Conservation (phyloP, 2,329 filamentous ascomycete species). For the Trichoderma harzianum region DNA sequence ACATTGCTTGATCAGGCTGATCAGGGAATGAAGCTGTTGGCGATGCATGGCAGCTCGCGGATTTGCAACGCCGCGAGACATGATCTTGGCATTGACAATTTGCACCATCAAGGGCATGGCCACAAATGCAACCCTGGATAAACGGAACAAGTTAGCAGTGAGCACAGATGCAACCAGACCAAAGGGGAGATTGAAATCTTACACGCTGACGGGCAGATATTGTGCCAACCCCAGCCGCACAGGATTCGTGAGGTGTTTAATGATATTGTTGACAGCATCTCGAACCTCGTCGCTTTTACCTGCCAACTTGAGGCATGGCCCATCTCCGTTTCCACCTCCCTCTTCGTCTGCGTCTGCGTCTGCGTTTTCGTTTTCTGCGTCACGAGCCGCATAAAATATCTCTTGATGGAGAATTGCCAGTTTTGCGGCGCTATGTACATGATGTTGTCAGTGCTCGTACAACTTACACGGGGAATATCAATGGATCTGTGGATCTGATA, state of each 20-base stretch:
- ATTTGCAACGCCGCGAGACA: neutral
- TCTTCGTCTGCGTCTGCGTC: neutral
- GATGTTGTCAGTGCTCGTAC: neutral
- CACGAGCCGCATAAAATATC: slow-evolving; percentile 7
- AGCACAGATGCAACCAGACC: neutral
- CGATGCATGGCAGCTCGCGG: neutral
- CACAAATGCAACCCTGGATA: slow-evolving; percentile 1
- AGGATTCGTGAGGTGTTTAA: slow-evolving; percentile 8
- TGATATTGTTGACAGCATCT: neutral
- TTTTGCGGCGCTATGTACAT: neutral
- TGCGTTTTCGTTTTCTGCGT: neutral
- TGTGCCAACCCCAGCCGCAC: slow-evolving; percentile 6
- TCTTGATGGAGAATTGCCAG: slow-evolving; percentile 4
- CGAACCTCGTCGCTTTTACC: slow-evolving; percentile 13
- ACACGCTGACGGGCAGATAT: slow-evolving; percentile 15
- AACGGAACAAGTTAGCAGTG: neutral
- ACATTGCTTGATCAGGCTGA: slow-evolving; percentile 12
- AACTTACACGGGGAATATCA: neutral
- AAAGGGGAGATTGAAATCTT: neutral
- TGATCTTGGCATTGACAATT: slow-evolving; percentile 13
- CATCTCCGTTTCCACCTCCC: neutral
- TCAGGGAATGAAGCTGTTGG: slow-evolving; percentile 6
- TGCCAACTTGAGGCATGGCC: neutral
- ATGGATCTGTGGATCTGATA: neutral
- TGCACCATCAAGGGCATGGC: slow-evolving; percentile 16